Conservation (phyloP, 2,329 filamentous ascomycete genomes). For the Neonectria faginata region DNA sequence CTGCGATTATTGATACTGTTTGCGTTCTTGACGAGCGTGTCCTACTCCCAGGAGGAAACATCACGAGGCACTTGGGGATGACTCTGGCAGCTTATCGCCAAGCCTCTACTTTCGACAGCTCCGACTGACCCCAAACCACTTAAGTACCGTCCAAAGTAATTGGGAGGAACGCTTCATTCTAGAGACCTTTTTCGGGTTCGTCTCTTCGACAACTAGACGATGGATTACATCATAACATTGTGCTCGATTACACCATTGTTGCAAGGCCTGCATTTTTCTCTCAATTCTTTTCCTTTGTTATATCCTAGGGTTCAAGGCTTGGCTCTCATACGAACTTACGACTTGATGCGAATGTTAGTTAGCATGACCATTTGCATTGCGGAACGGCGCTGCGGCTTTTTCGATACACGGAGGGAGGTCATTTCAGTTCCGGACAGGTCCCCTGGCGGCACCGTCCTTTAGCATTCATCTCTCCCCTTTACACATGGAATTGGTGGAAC, state of each 20-base stretch:
- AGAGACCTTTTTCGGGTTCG: constrained; percentile 8
- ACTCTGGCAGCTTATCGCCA: not conserved
- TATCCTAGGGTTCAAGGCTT: constrained; percentile 1
- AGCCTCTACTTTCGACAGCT: not conserved
- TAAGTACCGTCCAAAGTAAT: constrained; percentile 5
- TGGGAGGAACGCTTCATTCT: not conserved
- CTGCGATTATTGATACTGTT: not conserved
- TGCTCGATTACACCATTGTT: not conserved
- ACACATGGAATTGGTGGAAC: not conserved
- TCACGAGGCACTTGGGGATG: not conserved
- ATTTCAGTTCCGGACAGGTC: not conserved
- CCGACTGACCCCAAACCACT: not conserved
- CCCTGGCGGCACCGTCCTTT: constrained; percentile 4
- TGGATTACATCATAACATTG: constrained; percentile 7
- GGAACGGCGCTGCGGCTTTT: constrained; percentile 17
- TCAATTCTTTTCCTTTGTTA: not conserved
- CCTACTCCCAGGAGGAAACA: not conserved
- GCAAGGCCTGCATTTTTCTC: not conserved
- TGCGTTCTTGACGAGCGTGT: not conserved
- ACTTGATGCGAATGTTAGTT: constrained; percentile 18
- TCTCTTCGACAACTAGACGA: constrained; percentile 12
- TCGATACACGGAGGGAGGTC: constrained; percentile 6
- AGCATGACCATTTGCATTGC: constrained; percentile 16
- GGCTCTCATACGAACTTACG: constrained; percentile 14
- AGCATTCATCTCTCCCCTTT: not conserved